phyloP scores from a whole-genome alignment of 2,329 filamentous ascomycete genomes.

The Penicillium sp. region DNA sequence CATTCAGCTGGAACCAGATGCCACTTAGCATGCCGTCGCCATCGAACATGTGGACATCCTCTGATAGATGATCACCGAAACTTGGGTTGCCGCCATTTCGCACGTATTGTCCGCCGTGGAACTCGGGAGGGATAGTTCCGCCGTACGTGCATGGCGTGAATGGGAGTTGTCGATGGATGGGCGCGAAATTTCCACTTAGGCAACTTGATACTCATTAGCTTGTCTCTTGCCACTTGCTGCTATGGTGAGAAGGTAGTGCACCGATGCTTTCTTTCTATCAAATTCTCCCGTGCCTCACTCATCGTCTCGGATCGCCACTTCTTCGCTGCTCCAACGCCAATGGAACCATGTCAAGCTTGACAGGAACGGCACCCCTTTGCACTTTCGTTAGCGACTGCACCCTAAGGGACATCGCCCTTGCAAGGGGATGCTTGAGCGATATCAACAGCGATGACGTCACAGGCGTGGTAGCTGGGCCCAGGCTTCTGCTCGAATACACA shows the following conservation, averaged over 20 bases:
- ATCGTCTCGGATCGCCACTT: neutral
- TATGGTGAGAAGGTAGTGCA: neutral
- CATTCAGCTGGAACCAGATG: conserved; percentile 58
- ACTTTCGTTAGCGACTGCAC: neutral
- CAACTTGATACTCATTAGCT: conserved; percentile 44
- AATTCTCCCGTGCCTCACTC: neutral
- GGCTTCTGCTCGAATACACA: neutral
- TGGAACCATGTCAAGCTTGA: neutral
- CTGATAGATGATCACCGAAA: conserved; percentile 61
- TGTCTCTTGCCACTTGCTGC: neutral
- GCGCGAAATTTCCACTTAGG: conserved; percentile 70
- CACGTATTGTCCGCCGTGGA: conserved; percentile 70
- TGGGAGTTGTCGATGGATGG: conserved; percentile 58
- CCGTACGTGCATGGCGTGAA: conserved; percentile 60
- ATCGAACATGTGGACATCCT: conserved; percentile 73
- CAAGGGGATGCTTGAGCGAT: neutral
- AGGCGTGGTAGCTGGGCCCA: neutral
- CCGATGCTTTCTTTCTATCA: neutral
- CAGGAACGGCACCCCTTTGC: too few species aligned
- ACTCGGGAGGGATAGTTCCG: conserved; percentile 64
- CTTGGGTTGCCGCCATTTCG: conserved; percentile 70
- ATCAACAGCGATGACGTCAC: neutral
- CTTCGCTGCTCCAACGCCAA: neutral
- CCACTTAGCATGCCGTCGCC: conserved; percentile 74
- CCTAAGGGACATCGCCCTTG: neutral